A percentile compares a stretch with the other conserved stretches of the same genome.
These are phyloP conservation scores for Barnettozyma sucrosica DNA, from an alignment of 805 yeast species.

Conservation along the genomic window DNA sequence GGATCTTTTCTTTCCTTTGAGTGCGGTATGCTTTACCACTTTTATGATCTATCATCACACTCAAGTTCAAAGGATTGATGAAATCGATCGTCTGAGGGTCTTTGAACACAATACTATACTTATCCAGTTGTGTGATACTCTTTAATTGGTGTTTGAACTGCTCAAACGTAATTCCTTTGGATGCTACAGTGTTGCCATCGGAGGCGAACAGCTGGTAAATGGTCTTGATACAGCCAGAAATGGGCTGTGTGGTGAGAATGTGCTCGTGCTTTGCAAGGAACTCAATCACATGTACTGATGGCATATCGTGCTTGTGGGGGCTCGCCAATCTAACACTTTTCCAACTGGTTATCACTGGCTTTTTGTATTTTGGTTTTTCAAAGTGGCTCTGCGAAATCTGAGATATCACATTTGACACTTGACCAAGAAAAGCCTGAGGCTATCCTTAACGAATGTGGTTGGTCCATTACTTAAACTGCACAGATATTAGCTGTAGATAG, in stretches of 20 bases:
- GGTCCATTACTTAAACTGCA: background rate
- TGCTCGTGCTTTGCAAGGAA: slow-evolving; percentile 12
- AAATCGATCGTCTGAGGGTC: slow-evolving; percentile 10
- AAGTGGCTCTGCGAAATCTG: background rate
- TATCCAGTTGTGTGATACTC: slow-evolving; percentile 10
- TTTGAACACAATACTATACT: slow-evolving; percentile 3
- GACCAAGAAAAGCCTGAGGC: background rate
- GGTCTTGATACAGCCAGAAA: slow-evolving; percentile 12
- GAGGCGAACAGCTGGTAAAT: slow-evolving; percentile 14
- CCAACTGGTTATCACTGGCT: background rate
- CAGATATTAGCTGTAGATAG: too few species aligned
- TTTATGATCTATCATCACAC: slow-evolving; percentile 3
- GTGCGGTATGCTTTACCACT: background rate
- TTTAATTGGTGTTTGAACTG: slow-evolving; percentile 9
- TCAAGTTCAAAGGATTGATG: slow-evolving; percentile 16
- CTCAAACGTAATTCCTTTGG: background rate
- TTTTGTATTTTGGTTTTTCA: too few species aligned
- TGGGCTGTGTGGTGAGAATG: slow-evolving; percentile 11
- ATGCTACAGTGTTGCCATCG: background rate
- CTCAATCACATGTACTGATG: background rate
- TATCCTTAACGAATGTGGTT: background rate
- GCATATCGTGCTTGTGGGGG: background rate
- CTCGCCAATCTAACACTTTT: background rate
- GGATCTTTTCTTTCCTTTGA: background rate
- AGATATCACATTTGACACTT: background rate